Base-by-base conservation (phyloP, 139 green algal genomes). In the Haematococcus lacustris region DNA sequence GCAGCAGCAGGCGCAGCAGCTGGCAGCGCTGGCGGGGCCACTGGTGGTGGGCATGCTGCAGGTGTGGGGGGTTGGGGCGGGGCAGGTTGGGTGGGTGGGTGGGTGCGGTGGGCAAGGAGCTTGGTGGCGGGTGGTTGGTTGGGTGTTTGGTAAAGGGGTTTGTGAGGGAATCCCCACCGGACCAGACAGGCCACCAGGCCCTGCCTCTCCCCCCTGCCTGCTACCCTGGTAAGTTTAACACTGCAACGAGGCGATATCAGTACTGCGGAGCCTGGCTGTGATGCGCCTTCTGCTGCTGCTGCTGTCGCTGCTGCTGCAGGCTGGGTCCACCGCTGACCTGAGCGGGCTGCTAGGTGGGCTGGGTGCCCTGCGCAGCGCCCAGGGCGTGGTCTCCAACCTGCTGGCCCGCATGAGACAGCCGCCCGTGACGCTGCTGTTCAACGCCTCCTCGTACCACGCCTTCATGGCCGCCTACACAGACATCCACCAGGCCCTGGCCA, bases 341-440 rank as follows among this genome's bases (percentile, higher is more conserved):
- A 4, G 21, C 53, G 53, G 4, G 61, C 4, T 41, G 32, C 32
- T 41, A 6, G 61, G 30, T 30, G n/a, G 7, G 33, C 6, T 23
- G 4, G 30, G 23, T 30, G n/a, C 28, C 4, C 61, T 50, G 32
- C 30, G 21, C 53, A 30, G 4, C 53, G 34, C 26, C 2, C 70
- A 70, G 59, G 28, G 39, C 32, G 59, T 75, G 28, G 9, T 51
- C 9, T 28, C 17, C 70, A 26, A 32, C 70, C 28, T 69, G 38
- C 32, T 30, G 2, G 21, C 26, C 5, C 51, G 51, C 35, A 17
- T 74, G 32, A 23, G 21, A 2, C 51, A 65, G 28, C 51, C 69
- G 17, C 53, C 59, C 3, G 66, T 71, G 25, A 71, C 66, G 28
- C 40, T 71, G n/a, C 9, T 71, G 41, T 71, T 71, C 43, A 71